A percentile compares a stretch with the other conserved stretches of the same genome.
phyloP scores from a whole-genome alignment of 2,329 filamentous ascomycete genomes.

The Claviceps sp. region DNA sequence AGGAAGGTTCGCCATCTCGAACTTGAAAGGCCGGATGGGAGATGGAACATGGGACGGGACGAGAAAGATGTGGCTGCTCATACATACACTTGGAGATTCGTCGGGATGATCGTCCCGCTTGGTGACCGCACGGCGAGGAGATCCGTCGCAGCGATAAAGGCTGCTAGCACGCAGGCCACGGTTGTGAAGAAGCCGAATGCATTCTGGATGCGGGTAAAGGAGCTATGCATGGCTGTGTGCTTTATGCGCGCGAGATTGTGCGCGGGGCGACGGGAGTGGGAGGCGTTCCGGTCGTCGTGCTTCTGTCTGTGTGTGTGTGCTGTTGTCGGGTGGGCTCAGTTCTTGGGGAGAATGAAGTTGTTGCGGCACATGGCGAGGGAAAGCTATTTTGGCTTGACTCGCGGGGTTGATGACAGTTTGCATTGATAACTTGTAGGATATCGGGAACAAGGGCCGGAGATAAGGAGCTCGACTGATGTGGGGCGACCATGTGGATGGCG shows the following conservation, averaged over 20 bases:
- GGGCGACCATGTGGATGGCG: neutral
- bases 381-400: neutral
- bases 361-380: too few relatives aligned
- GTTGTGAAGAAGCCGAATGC: constrained; percentile 98
- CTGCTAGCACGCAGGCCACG: constrained; percentile 69
- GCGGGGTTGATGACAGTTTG: neutral
- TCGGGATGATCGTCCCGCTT: constrained; percentile 44
- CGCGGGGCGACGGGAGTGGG: neutral
- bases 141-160: constrained; percentile 69
- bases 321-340: too few relatives aligned
- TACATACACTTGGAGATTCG: constrained; percentile 74
- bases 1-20: too few relatives aligned
- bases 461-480: neutral
- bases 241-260: neutral
- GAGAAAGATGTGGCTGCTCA: neutral
- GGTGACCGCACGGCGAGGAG: constrained; percentile 57
- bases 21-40: too few relatives aligned
- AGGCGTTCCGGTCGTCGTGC: neutral
- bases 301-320: too few relatives aligned
- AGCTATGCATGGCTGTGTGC: constrained; percentile 63
- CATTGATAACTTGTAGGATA: neutral
- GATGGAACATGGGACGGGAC: too few relatives aligned
- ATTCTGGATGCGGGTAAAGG: constrained; percentile 73
- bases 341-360: too few relatives aligned
- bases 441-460: too few relatives aligned